Evolutionary conservation across 1,284 basidiomycete genomes (phyloP), one percentile per base, ranked within the genome.

Genomic region (Trichosporon sp.): DNA sequence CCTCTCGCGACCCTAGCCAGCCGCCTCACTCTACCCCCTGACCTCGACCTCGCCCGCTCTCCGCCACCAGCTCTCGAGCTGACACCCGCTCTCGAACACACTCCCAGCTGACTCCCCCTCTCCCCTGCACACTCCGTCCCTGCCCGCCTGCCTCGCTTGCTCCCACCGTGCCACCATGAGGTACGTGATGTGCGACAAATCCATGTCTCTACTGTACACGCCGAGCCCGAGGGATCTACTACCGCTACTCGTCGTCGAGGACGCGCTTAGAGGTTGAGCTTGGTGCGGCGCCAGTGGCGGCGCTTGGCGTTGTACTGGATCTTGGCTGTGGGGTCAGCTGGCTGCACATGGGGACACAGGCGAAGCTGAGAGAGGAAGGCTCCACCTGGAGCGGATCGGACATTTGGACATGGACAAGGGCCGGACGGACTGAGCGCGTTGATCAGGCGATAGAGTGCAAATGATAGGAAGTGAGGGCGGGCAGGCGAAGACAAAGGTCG

Each of bases 271-370:
- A 95, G 90, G 87, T 94, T 94, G 86, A 95, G 89, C 87, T 95
- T 95, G 74, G 92, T 95, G 85, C 93, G 91, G 83, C 93, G 89
- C 93, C 93, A 95, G 87, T 95, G 92, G 83, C 92, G 90, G 76
- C 92, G 88, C 87, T 95, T 95, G 77, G 93, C 92, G 86, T 95
- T 95, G 85, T 94, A 95, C 91, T 88, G 77, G 71, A 72, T 75
- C 74, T 76, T 79, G 73, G 73, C 72, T 68, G 71, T 1, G 27
- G 38, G 53, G 67, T 68, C 25, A 68, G 66, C 47, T 42, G 23
- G 42, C 8, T 7, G 13, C 13, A 35, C 21, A n/a, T 27, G 21
- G 12, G 12, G 38, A n/a, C n/a, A n/a, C n/a, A n/a, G n/a, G n/a
- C n/a, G n/a, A 6, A 42, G 38, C 38, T 42, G 3, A 3, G 38